Conservation (phyloP, 805 yeast genomes). For the Starmerella bacillaris region DNA sequence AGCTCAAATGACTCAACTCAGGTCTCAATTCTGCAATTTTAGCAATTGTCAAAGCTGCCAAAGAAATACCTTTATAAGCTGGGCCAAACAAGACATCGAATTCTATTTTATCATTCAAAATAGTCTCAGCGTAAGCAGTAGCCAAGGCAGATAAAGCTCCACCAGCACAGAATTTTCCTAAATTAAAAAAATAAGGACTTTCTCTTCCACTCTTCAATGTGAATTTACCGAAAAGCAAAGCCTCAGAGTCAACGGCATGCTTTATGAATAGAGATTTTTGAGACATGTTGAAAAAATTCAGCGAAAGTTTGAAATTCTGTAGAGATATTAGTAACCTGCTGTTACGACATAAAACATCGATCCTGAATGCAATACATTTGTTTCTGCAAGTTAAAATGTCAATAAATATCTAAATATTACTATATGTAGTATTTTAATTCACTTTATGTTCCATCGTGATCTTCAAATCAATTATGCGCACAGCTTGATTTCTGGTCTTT, state of each 20-base stretch:
- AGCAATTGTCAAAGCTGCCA: constrained; percentile 82
- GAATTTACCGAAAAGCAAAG: constrained; percentile 74
- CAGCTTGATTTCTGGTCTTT: too few relatives aligned
- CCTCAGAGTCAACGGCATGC: constrained; percentile 62
- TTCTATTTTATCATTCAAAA: constrained; percentile 60
- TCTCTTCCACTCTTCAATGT: constrained; percentile 80
- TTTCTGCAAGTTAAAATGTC: too few relatives aligned
- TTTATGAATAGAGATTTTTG: constrained; percentile 39
- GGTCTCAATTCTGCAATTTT: constrained; percentile 74
- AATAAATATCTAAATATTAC: too few relatives aligned
- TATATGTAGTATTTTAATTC: too few relatives aligned
- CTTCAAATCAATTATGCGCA: too few relatives aligned
- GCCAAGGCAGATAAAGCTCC: constrained; percentile 63
- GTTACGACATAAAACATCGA: too few relatives aligned
- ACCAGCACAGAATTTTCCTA: constrained; percentile 80
- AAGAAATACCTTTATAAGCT: constrained; percentile 93
- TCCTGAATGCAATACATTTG: too few relatives aligned
- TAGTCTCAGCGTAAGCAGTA: constrained; percentile 73
- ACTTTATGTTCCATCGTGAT: too few relatives aligned
- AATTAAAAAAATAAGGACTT: constrained; percentile 92
- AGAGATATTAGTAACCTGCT: too few relatives aligned
- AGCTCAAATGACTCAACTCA: constrained; percentile 50
- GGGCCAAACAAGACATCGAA: constrained; percentile 92
- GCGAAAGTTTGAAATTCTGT: too few relatives aligned
- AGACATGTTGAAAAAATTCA: too few relatives aligned